Evolutionary conservation across 2,329 filamentous ascomycete species (phyloP), one percentile per base, ranked within the genome.

Genomic region (Venturia nashicola): DNA sequence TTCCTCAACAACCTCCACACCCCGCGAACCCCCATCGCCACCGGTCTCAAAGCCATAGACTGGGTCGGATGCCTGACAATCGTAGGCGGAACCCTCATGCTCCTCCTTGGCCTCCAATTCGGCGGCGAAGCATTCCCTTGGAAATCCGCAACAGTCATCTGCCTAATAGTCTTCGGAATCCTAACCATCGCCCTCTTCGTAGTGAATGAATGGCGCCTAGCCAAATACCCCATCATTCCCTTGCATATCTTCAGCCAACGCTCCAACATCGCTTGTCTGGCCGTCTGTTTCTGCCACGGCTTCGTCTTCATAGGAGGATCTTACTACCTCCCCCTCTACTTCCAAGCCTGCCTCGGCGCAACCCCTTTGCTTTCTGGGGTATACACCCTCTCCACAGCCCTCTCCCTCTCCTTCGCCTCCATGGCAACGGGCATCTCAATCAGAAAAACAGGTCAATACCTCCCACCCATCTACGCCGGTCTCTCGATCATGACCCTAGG

Each of bases 311-410:
- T 93, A 70, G 83, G 87, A 0, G 85, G 83, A 39, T 85, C 83
- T 66, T 95, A 93, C 79, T 95, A 89, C 76, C 79, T 95, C 5
- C 90, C 90, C 0, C 80, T 96, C 2, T 96, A 95, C 78, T 93
- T 91, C 75, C 90, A 95, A 75, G 83, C 86, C 61, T 85, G 89
- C 61, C 79, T 90, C 54, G 82, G 87, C 61, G 84, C 84, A 2
- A 80, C 82, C 0, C 87, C 90, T 0, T 82, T 92, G 43, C 76
- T 88, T 39, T 89, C 86, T 0, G 90, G 90, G 61, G 84, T 92
- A 60, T 90, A 90, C 70, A 74, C 91, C 18, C 79, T 94, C 16
- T 87, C 90, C 0, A 84, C 83, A 66, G 88, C 88, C 9, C 71
- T 93, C 42, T 80, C 85, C 1, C 76, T 90, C 3, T 89, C 88